These are phyloP conservation scores for Backusella parvicylindrica DNA, from an alignment of 192 early-diverging fungal species.

Conservation along the genomic window DNA sequence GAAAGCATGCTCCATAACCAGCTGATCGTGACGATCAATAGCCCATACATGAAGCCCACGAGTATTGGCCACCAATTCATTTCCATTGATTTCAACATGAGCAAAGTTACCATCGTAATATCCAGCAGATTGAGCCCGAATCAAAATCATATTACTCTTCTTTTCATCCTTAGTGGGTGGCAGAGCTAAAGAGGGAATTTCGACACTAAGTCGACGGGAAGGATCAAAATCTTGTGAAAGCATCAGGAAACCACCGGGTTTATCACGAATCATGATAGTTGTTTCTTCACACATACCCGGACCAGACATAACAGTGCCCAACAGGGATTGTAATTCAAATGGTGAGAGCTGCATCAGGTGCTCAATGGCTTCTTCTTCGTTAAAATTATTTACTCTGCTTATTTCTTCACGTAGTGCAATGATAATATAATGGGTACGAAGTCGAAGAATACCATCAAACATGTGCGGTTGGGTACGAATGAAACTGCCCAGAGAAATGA, in stretches of 20 bases:
- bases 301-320: constrained; percentile 68
- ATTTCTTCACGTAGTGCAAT: constrained; percentile 87
- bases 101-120: constrained; percentile 74
- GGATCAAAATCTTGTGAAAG: constrained; percentile 17
- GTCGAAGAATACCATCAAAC: constrained; percentile 79
- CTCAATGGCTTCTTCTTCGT: constrained; percentile 76
- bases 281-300: constrained; percentile 44
- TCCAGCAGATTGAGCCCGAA: constrained; percentile 69
- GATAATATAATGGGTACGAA: constrained; percentile 77
- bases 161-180: background rate
- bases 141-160: constrained; percentile 42
- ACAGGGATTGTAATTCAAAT: constrained; percentile 70
- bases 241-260: constrained; percentile 34
- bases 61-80: constrained; percentile 45
- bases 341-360: constrained; percentile 77
- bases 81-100: constrained; percentile 54
- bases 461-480: constrained; percentile 58
- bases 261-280: constrained; percentile 38
- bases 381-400: constrained; percentile 61
- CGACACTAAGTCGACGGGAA: background rate
- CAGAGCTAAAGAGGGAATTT: too few relatives aligned
- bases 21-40: constrained; percentile 65
- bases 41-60: constrained; percentile 76
- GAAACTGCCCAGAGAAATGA: constrained; percentile 73
- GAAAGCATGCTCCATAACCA: constrained; percentile 58